Evolutionary conservation across 108 stramenopile species (phyloP), one percentile per base, ranked within the genome.

Genomic region (Cyclotella distinguenda): DNA sequence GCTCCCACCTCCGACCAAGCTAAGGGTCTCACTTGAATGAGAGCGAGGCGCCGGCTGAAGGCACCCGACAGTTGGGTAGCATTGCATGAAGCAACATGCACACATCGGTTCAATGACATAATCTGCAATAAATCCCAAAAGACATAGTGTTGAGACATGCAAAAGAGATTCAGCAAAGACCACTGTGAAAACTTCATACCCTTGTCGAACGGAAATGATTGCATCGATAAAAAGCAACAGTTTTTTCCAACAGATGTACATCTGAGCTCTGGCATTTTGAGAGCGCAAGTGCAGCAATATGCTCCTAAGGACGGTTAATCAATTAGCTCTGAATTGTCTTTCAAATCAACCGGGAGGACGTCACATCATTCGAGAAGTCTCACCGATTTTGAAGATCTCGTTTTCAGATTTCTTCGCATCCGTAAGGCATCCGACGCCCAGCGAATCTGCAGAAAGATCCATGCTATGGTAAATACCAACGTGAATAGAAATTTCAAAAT

Each of bases 251-350:
- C 18, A 10, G 22, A 19, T 1, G 21, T 22, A 22, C 46, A 48
- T 22, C 25, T 48, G 21, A 48, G 21, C 46, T 48, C 46, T 4
- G 46, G 46, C 21, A 3, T 48, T 19, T 19, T 22, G 46, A 48
- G 46, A 48, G 46, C 46, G 23, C 46, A 48, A 48, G 46, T 48
- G 18, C 46, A 48, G 18, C 46, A 48, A 22, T 48, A 48, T 18
- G 46, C 46, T 11, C 46, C 46, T 48, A 22, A 48, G 10, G 2
- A 48, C 6, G 23, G 23, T 48, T 2, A 22, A 22, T 48, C 6
- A 48, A 22, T 10, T 22, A 22, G 21, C 10, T n/a, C n/a, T 19
- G 13, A 23, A 48, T 23, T 11, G 4, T 42, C 16, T 5, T 16
- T 16, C 16, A 13, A 4, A 5, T 2, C 16, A 16, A 2, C 40